Conservation (phyloP, 441 rosid species). For the Corymbia citriodora region DNA sequence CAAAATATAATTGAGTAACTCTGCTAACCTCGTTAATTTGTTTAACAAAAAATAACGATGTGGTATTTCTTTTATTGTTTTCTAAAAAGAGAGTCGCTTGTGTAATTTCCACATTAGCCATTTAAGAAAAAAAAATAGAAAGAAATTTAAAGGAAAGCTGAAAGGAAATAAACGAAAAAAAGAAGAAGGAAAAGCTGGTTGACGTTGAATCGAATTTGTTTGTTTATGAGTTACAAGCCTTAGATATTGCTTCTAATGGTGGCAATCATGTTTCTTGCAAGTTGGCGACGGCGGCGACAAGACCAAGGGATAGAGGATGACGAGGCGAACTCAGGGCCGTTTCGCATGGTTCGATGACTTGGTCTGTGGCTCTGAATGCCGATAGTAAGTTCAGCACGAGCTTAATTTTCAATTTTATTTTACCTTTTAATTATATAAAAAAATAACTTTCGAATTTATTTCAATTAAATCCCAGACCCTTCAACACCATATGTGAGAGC, state of each 20-base stretch:
- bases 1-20: fast-evolving
- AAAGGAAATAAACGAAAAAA: not conserved
- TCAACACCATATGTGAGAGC: not conserved
- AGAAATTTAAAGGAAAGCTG: not conserved
- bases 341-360: not conserved
- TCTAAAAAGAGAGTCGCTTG: not conserved
- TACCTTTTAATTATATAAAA: not conserved
- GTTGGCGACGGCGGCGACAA: not conserved
- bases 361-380: fast-evolving
- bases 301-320: not conserved
- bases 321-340: not conserved
- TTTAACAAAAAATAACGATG: not conserved
- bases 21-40: not conserved
- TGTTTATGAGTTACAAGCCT: not conserved
- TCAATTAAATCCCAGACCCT: not conserved
- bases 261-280: not conserved
- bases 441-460: not conserved
- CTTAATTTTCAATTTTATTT: not conserved
- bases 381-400: not conserved
- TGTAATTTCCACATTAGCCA: not conserved
- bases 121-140: not conserved
- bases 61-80: not conserved
- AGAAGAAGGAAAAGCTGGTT: not conserved
- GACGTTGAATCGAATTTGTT: not conserved
- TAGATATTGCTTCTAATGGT: not conserved